These are phyloP conservation scores for Alternaria alternata DNA, from an alignment of 2,329 filamentous ascomycete genomes.

Conservation along the genomic window DNA sequence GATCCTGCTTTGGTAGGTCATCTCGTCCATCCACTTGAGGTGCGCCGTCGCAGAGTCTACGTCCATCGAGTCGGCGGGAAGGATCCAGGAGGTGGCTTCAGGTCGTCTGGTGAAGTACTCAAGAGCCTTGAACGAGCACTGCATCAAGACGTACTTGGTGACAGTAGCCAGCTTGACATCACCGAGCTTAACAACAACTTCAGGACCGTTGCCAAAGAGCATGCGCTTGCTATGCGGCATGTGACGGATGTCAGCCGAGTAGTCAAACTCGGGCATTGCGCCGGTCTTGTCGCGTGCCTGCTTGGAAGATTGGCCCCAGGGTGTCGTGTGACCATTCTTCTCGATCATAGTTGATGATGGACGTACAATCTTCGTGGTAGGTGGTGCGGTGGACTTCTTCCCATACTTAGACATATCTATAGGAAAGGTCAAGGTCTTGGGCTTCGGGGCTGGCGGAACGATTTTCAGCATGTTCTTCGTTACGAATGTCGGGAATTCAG, in stretches of 20 bases:
- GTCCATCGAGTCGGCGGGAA: slow-evolving; percentile 29
- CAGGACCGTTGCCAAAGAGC: slow-evolving; percentile 30
- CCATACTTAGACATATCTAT: slow-evolving; percentile 33
- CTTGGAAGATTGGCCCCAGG: background rate
- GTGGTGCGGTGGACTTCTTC: slow-evolving; percentile 16
- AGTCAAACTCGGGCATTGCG: slow-evolving; percentile 19
- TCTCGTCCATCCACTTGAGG: slow-evolving; percentile 37
- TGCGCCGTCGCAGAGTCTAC: slow-evolving; percentile 23
- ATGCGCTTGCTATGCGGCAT: slow-evolving; percentile 31
- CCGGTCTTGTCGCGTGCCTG: slow-evolving; percentile 10
- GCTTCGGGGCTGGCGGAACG: slow-evolving; percentile 25
- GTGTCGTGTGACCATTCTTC: background rate
- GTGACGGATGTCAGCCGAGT: slow-evolving; percentile 28
- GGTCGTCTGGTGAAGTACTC: slow-evolving; percentile 31
- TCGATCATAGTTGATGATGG: background rate
- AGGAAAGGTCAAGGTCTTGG: slow-evolving; percentile 30
- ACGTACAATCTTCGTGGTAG: background rate
- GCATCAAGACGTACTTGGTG: slow-evolving; percentile 40
- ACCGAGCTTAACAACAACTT: slow-evolving; percentile 31
- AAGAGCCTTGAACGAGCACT: slow-evolving; percentile 33
- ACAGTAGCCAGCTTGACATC: slow-evolving; percentile 18
- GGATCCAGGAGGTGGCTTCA: slow-evolving; percentile 17
- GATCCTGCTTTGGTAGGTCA: slow-evolving; percentile 29
- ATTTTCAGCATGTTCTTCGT: slow-evolving; percentile 32
- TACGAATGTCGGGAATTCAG: slow-evolving; percentile 20